phyloP scores from a whole-genome alignment of 352 stramenopile genomes.

The Phytophthora cactorum region DNA sequence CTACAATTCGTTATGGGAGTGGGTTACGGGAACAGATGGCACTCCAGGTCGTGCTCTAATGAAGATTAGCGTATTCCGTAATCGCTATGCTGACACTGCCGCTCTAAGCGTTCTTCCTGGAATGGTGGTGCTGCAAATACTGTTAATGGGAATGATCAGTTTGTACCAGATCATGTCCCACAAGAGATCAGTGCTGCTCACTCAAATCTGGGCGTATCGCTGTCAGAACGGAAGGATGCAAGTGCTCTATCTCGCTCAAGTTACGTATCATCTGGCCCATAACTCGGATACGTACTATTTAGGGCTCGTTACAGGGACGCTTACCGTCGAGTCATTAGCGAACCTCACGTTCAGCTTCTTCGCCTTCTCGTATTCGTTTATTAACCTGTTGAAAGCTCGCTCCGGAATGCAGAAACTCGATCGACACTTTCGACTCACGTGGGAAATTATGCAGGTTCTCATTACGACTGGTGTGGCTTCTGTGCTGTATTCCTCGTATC shows the following conservation, averaged over 20 bases:
- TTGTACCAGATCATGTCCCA: constrained; percentile 41
- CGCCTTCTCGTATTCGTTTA: constrained; percentile 36
- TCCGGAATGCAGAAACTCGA: constrained; percentile 32
- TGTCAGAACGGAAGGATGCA: constrained; percentile 38
- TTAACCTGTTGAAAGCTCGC: constrained; percentile 34
- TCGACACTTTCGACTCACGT: constrained; percentile 34
- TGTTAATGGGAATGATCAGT: constrained; percentile 37
- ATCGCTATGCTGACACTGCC: constrained; percentile 30
- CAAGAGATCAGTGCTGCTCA: constrained; percentile 34
- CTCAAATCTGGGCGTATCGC: constrained; percentile 42
- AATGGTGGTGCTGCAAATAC: constrained; percentile 35
- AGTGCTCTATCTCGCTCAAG: constrained; percentile 29
- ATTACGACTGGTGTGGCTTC: constrained; percentile 16
- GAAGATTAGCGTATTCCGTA: constrained; percentile 36
- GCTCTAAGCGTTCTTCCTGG: constrained; percentile 30
- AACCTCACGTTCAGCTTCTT: constrained; percentile 40
- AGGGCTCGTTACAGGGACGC: constrained; percentile 30
- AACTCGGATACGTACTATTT: constrained; percentile 38
- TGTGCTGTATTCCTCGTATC: constrained; percentile 15
- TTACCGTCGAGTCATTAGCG: constrained; percentile 24
- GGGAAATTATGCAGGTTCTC: constrained; percentile 34
- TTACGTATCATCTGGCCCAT: constrained; percentile 30
- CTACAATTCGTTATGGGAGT: constrained; percentile 42
- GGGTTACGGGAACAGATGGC: constrained; percentile 16
- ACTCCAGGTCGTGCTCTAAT: constrained; percentile 28